Evolutionary conservation across 805 yeast species (phyloP).

Genomic region (Sugiyamaella valdiviana): DNA sequence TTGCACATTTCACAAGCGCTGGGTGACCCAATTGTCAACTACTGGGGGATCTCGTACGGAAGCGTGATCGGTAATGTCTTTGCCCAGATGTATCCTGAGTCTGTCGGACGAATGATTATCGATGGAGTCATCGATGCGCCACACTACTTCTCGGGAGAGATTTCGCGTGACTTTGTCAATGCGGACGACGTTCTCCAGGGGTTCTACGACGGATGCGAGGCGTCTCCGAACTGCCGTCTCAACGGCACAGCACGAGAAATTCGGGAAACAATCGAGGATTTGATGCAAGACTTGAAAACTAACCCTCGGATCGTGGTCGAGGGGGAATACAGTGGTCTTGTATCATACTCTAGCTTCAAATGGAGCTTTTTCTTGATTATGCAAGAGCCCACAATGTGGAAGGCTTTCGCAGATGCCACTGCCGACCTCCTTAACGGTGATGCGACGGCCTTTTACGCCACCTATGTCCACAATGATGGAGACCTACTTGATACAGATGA

Average conservation of each 20-base stretch:
- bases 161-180: conserved; percentile 15
- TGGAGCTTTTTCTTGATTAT: conserved; percentile 10
- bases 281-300: conserved; percentile 8
- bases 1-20: conserved; percentile 19
- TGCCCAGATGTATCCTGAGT: conserved; percentile 22
- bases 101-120: conserved; percentile 17
- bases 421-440: conserved; percentile 8
- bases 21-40: conserved; percentile 22
- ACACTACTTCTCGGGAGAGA: conserved; percentile 18
- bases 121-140: conserved; percentile 22
- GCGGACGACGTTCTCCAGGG: conserved; percentile 12
- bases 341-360: conserved; percentile 12
- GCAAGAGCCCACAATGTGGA: conserved; percentile 18
- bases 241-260: conserved; percentile 9
- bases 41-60: conserved; percentile 26
- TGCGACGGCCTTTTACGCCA: conserved; percentile 9
- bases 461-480: neutral
- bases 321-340: neutral
- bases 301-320: conserved; percentile 12
- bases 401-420: conserved; percentile 12
- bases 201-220: conserved; percentile 15
- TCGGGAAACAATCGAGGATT: conserved; percentile 1
- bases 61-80: conserved; percentile 21
- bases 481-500: conserved; percentile 1
- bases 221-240: conserved; percentile 4